These are phyloP conservation scores for Lagenidium giganteum DNA, from an alignment of 352 stramenopile species.

Conservation along the genomic window DNA sequence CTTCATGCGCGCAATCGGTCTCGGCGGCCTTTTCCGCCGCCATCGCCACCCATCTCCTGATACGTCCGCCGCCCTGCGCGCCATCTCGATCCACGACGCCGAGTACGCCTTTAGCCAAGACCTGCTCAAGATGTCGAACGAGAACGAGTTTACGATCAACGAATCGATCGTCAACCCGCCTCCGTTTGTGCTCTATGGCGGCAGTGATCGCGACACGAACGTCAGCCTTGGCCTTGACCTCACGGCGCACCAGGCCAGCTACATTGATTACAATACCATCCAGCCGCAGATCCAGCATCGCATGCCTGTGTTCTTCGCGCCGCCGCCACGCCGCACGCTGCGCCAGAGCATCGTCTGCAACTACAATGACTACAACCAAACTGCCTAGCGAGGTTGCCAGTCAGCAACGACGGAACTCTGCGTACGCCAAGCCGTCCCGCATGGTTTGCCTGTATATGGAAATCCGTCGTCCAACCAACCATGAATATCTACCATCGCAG, in stretches of 20 bases:
- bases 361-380: too few relatives aligned
- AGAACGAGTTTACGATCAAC: slow-evolving; percentile 19
- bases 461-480: too few relatives aligned
- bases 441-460: too few relatives aligned
- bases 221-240: too few relatives aligned
- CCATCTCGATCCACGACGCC: slow-evolving; percentile 23
- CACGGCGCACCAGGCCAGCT: too few relatives aligned
- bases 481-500: too few relatives aligned
- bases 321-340: slow-evolving; percentile 26
- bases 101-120: slow-evolving; percentile 12
- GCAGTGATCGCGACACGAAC: slow-evolving; percentile 38
- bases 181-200: slow-evolving; percentile 60
- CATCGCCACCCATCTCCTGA: too few relatives aligned
- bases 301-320: slow-evolving; percentile 67
- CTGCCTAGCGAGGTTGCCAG: too few relatives aligned
- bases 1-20: slow-evolving; percentile 41
- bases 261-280: slow-evolving; percentile 46
- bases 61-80: slow-evolving; percentile 16
- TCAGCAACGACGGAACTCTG: too few relatives aligned
- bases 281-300: slow-evolving; percentile 47
- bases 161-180: slow-evolving; percentile 22
- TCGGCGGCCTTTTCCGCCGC: slow-evolving; percentile 32
- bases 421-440: too few relatives aligned
- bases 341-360: slow-evolving; percentile 36
- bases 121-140: slow-evolving; percentile 10